Evolutionary conservation across 2,329 filamentous ascomycete species (phyloP).

Genomic region (Onygenales sp.): DNA sequence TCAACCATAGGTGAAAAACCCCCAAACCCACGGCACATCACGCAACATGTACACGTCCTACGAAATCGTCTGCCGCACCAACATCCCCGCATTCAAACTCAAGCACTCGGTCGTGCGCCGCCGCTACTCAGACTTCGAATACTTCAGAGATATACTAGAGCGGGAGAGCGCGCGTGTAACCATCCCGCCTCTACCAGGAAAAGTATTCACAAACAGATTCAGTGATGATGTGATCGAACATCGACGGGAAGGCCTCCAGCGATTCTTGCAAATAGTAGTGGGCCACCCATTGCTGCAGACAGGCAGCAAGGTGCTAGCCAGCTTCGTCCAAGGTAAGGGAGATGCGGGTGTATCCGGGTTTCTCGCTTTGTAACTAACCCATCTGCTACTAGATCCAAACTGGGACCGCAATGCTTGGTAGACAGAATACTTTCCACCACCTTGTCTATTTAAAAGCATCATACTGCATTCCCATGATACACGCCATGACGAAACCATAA

Average conservation of each 20-base stretch:
- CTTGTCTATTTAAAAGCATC: neutral
- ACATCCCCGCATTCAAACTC: conserved; percentile 98
- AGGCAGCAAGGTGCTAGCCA: conserved; percentile 89
- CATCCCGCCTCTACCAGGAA: conserved; percentile 89
- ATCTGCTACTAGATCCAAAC: conserved; percentile 35
- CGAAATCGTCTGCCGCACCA: conserved; percentile 94
- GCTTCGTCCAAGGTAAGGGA: conserved; percentile 82
- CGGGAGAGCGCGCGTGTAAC: conserved; percentile 88
- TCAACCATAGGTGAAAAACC: conserved; percentile 67
- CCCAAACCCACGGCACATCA: conserved; percentile 87
- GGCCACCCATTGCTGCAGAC: conserved; percentile 95
- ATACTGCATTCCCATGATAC: neutral
- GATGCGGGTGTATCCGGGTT: neutral
- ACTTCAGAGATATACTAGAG: conserved; percentile 96
- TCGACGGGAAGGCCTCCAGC: conserved; percentile 78
- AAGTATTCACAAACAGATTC: conserved; percentile 97
- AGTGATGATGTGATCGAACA: conserved; percentile 98
- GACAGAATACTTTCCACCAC: neutral
- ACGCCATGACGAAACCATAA: too few relatives aligned
- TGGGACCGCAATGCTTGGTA: conserved; percentile 90
- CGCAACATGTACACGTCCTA: conserved; percentile 98
- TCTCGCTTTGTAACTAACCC: conserved; percentile 7
- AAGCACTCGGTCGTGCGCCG: conserved; percentile 79
- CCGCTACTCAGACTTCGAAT: conserved; percentile 96
- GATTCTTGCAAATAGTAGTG: conserved; percentile 95